Conservation (phyloP, 140 eudicot genomes). For the Bidens hawaiensis region DNA sequence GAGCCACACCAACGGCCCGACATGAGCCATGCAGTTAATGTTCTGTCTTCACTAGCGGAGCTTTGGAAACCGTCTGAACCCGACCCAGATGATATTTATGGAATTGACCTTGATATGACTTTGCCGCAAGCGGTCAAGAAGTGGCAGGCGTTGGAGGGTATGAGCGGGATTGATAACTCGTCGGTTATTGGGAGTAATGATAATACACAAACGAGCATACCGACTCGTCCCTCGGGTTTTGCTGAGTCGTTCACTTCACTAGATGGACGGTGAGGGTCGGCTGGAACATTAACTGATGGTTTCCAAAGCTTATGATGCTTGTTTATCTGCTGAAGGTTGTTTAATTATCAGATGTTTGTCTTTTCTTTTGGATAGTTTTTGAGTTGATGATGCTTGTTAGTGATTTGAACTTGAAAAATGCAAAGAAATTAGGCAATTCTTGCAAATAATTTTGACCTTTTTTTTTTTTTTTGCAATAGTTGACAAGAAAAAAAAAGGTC, state of each 20-base stretch:
- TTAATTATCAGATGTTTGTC: slow-evolving; percentile 21
- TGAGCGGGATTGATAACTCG: slow-evolving; percentile 46
- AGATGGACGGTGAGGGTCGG: slow-evolving; percentile 26
- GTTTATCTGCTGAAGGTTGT: slow-evolving; percentile 17
- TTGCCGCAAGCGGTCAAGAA: slow-evolving; percentile 63
- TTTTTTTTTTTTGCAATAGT: background rate
- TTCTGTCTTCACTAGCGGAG: slow-evolving; percentile 70
- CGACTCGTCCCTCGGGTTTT: slow-evolving; percentile 66
- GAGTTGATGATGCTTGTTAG: slow-evolving; percentile 1
- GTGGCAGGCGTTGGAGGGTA: slow-evolving; percentile 63
- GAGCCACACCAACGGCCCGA: slow-evolving; percentile 89
- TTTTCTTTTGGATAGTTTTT: slow-evolving; percentile 16
- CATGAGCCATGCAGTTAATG: slow-evolving; percentile 82
- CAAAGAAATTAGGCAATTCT: slow-evolving; percentile 10
- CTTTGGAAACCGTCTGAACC: slow-evolving; percentile 75
- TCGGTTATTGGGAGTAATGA: slow-evolving; percentile 51
- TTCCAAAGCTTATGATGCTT: slow-evolving; percentile 25
- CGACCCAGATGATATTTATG: slow-evolving; percentile 49
- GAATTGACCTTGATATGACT: slow-evolving; percentile 52
- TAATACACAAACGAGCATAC: slow-evolving; percentile 78
- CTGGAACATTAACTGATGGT: slow-evolving; percentile 22
- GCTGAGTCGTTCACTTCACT: slow-evolving; percentile 54
- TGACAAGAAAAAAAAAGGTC: slow-evolving; percentile 6
- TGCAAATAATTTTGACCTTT: background rate
- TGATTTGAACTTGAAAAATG: slow-evolving; percentile 13